phyloP scores from a whole-genome alignment of 2,329 filamentous ascomycete genomes.

The Colletotrichum eleusines region DNA sequence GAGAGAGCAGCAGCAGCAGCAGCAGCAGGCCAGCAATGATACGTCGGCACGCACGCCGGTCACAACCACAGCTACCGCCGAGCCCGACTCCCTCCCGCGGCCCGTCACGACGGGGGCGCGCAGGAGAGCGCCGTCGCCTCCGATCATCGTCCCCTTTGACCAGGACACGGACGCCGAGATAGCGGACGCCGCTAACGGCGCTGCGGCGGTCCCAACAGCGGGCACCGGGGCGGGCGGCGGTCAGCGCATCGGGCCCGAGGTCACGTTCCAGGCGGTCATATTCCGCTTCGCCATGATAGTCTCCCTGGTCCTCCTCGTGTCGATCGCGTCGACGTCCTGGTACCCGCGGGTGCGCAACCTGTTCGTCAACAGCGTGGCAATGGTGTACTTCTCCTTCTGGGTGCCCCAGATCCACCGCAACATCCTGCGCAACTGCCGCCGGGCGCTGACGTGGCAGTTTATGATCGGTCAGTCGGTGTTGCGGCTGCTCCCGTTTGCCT shows the following conservation, averaged over 20 bases:
- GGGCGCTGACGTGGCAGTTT: slow-evolving; percentile 92
- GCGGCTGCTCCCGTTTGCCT: slow-evolving; percentile 83
- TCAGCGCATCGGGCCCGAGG: slow-evolving; percentile 43
- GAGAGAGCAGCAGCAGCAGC: slow-evolving; percentile 40
- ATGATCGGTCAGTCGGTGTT: slow-evolving; percentile 85
- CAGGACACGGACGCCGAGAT: slow-evolving; percentile 74
- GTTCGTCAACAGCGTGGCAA: slow-evolving; percentile 74
- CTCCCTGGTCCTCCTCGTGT: slow-evolving; percentile 68
- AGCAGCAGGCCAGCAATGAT: slow-evolving; percentile 44
- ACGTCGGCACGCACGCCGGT: slow-evolving; percentile 44
- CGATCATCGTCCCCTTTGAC: slow-evolving; percentile 72
- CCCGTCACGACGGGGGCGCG: slow-evolving; percentile 54
- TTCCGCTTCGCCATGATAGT: slow-evolving; percentile 69
- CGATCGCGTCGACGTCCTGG: slow-evolving; percentile 72
- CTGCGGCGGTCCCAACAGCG: slow-evolving; percentile 45
- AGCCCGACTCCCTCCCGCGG: slow-evolving; percentile 52
- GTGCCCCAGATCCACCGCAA: slow-evolving; percentile 93
- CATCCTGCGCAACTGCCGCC: slow-evolving; percentile 88
- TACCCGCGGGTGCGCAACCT: slow-evolving; percentile 64
- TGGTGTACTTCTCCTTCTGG: slow-evolving; percentile 92
- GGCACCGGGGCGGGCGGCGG: slow-evolving; percentile 12
- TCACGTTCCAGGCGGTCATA: slow-evolving; percentile 67
- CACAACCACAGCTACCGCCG: slow-evolving; percentile 45
- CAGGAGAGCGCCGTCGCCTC: slow-evolving; percentile 50
- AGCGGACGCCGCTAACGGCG: slow-evolving; percentile 46